Evolutionary conservation across 768 basidiomycete genomes (phyloP).

Genomic region (Boletus rubescentipes): DNA sequence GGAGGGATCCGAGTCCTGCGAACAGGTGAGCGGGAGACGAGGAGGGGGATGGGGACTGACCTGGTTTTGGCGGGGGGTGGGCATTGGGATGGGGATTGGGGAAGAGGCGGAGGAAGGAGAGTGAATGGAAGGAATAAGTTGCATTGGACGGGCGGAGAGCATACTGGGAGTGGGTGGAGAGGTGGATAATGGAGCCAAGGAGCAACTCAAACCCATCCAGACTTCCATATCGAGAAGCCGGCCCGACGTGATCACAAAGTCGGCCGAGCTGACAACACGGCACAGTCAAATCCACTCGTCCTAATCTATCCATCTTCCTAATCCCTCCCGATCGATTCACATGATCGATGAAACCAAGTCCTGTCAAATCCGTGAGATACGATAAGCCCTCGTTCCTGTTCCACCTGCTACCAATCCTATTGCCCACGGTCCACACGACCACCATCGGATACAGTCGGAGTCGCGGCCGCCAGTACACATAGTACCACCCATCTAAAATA

Average conservation of each 20-base stretch:
- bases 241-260: constrained; percentile 20
- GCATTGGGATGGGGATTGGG: not conserved
- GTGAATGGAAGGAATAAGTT: constrained; percentile 15
- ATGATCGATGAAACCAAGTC: too few species aligned
- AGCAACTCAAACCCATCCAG: not conserved
- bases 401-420: too few species aligned
- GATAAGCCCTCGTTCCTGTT: too few species aligned
- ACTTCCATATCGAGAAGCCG: constrained; percentile 18
- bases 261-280: constrained; percentile 12
- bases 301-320: too few species aligned
- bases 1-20: not conserved
- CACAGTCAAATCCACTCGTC: too few species aligned
- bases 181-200: not conserved
- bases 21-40: too few species aligned
- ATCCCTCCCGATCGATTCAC: too few species aligned
- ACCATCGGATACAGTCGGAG: too few species aligned
- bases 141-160: constrained; percentile 41
- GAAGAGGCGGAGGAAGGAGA: not conserved
- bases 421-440: too few species aligned
- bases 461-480: too few species aligned
- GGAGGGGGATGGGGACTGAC: not conserved
- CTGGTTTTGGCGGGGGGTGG: not conserved
- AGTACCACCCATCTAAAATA: too few species aligned
- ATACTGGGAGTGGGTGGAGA: constrained; percentile 15
- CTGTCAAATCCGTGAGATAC: not conserved